These are phyloP conservation scores for Apiospora kogelbergensis DNA, from an alignment of 2,329 filamentous ascomycete genomes.

Conservation along the genomic window DNA sequence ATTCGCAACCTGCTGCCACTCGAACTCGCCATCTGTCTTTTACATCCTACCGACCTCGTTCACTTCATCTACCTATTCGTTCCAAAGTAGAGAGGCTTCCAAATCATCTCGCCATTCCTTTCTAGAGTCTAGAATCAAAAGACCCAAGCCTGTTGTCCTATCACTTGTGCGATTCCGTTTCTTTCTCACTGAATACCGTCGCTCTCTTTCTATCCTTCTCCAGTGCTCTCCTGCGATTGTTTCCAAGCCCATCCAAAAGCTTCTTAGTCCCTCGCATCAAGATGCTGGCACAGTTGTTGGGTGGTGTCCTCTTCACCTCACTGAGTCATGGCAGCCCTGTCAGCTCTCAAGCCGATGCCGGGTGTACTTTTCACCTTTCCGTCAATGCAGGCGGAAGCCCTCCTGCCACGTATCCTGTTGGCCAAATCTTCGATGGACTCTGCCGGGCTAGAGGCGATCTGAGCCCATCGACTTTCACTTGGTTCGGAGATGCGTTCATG, in stretches of 20 bases:
- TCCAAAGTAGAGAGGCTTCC: not conserved
- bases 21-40: not conserved
- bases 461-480: constrained; percentile 50
- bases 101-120: not conserved
- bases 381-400: constrained; percentile 40
- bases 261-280: constrained; percentile 18
- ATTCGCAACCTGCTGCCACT: not conserved
- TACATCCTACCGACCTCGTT: not conserved
- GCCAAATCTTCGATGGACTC: constrained; percentile 63
- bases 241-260: not conserved
- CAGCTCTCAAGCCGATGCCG: constrained; percentile 40
- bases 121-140: not conserved
- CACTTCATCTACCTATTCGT: not conserved
- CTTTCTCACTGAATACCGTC: not conserved
- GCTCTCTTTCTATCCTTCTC: too few species aligned
- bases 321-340: constrained; percentile 28
- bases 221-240: not conserved
- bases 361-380: constrained; percentile 53
- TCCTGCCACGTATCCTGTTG: constrained; percentile 47
- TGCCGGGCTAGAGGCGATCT: constrained; percentile 54
- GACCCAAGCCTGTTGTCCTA: not conserved
- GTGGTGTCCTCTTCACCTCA: constrained; percentile 10
- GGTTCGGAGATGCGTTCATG: constrained; percentile 53
- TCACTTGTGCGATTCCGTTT: not conserved
- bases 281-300: constrained; percentile 23